Conservation (phyloP, 2,329 filamentous ascomycete species). For the Huntiella moniliformis region DNA sequence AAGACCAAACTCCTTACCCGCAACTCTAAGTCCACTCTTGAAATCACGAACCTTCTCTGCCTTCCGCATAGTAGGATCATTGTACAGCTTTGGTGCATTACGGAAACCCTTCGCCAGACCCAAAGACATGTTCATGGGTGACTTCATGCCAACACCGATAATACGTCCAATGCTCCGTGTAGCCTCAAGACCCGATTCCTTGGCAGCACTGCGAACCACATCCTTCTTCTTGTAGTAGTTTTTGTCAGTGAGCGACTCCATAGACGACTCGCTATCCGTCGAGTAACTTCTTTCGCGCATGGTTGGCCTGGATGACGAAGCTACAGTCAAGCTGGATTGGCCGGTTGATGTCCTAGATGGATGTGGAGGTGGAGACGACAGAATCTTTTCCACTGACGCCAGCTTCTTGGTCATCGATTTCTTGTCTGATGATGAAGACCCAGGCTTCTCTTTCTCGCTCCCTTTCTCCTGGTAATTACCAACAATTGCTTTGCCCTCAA, state of each 20-base stretch:
- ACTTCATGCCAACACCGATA: slow-evolving; percentile 54
- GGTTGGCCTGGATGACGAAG: neutral
- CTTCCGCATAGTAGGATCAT: slow-evolving; percentile 65
- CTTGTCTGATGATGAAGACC: too few relatives aligned
- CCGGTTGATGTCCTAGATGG: too few relatives aligned
- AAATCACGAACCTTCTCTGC: slow-evolving; percentile 62
- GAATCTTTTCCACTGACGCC: neutral
- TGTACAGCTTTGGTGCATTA: slow-evolving; percentile 70
- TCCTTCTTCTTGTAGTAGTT: neutral
- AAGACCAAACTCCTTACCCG: slow-evolving; percentile 57
- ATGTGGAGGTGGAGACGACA: neutral
- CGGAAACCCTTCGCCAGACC: slow-evolving; percentile 73
- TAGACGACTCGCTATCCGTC: neutral
- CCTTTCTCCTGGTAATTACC: too few relatives aligned
- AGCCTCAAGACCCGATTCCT: slow-evolving; percentile 17
- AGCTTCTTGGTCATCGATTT: neutral
- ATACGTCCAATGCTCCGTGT: slow-evolving; percentile 53
- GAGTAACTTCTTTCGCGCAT: slow-evolving; percentile 1
- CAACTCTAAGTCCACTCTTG: slow-evolving; percentile 55
- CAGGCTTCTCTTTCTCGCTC: too few relatives aligned
- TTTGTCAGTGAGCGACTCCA: neutral
- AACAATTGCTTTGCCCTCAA: neutral
- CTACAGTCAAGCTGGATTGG: neutral
- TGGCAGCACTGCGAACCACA: slow-evolving; percentile 15
- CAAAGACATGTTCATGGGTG: slow-evolving; percentile 70